Evolutionary conservation across 345 rosid genomes (phyloP).

Genomic region (Tarenaya hassleriana): DNA sequence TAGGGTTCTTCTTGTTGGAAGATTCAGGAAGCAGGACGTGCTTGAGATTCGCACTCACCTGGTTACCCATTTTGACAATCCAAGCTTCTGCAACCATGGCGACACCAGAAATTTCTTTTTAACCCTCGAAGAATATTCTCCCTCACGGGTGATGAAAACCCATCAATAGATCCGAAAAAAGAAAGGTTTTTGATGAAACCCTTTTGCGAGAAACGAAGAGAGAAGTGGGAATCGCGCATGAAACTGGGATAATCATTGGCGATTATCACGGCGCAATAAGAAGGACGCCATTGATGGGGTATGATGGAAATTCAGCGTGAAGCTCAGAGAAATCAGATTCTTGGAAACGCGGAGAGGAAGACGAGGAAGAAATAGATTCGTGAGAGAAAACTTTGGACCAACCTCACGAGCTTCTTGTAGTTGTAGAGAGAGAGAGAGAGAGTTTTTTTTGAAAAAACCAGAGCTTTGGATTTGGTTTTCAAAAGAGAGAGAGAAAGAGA

Average conservation of each 20-base stretch:
- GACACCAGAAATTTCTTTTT: constrained; percentile 9
- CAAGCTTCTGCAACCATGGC: constrained; percentile 94
- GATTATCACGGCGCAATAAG: constrained; percentile 14
- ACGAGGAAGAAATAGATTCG: constrained; percentile 8
- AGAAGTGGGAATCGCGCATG: constrained; percentile 26
- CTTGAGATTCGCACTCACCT: constrained; percentile 85
- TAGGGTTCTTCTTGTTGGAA: constrained; percentile 33
- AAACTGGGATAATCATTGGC: constrained; percentile 28
- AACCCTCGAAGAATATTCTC: constrained; percentile 13
- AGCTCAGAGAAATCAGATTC: constrained; percentile 16
- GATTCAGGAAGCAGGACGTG: constrained; percentile 67
- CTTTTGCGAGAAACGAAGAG: constrained; percentile 19
- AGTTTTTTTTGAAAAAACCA: constrained; percentile 14
- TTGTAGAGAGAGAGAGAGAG: background rate
- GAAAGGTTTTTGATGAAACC: background rate
- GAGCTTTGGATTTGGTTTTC: constrained; percentile 24
- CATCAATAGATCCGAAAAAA: constrained; percentile 18
- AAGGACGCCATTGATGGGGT: constrained; percentile 18
- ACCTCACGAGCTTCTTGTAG: constrained; percentile 18
- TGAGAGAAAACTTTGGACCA: constrained; percentile 20
- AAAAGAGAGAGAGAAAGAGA: constrained; percentile 12
- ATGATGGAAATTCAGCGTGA: constrained; percentile 14
- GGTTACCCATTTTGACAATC: constrained; percentile 92
- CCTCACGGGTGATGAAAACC: constrained; percentile 2
- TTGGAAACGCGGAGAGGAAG: constrained; percentile 13